Evolutionary conservation across 306 rosid species (phyloP), one percentile per base, ranked within the genome.

Genomic region (Cucurbita pepo): DNA sequence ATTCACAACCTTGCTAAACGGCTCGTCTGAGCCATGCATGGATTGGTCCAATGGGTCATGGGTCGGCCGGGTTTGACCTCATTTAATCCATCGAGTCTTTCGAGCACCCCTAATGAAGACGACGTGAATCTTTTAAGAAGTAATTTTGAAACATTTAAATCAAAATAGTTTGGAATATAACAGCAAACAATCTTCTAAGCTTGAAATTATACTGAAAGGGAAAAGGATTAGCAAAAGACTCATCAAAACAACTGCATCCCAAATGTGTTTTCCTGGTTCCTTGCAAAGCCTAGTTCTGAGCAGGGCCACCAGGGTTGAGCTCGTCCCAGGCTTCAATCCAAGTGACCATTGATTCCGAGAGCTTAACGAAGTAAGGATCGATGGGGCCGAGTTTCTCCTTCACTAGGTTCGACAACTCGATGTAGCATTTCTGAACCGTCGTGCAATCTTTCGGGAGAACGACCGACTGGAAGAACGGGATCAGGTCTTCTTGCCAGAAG

Each of bases 241-340:
- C 59, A 16, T 51, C 45, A 51, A 50, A 69, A 50, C 74, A 47
- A 22, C 48, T 22, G 56, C 54, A 67, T 67, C 18, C 18, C 38
- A 66, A 66, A 21, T 22, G 47, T 37, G 50, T 22, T 62, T 10
- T 34, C 16, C 50, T 63, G 41, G 34, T 63, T 63, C 40, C 69
- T 60, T 36, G n/a, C 10, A 36, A 36, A 21, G n/a, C 30, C 22
- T 73, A 73, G 56, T 73, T 14, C 54, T 50, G 5, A n/a, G 54
- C 54, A 50, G 54, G 54, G 54, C 18, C 54, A 4, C 61, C 40
- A 50, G 91, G 90, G 82, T 91, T 89, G 50, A 89, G 91, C 50
- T 86, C 83, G 73, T 83, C 89, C 94, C 91, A 91, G 72, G 89
- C 92, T 76, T 87, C 89, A 82, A 84, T 85, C 91, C 96, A 87